Conservation (phyloP, 2,329 filamentous ascomycete genomes). For the Rhynchosporium agropyri region DNA sequence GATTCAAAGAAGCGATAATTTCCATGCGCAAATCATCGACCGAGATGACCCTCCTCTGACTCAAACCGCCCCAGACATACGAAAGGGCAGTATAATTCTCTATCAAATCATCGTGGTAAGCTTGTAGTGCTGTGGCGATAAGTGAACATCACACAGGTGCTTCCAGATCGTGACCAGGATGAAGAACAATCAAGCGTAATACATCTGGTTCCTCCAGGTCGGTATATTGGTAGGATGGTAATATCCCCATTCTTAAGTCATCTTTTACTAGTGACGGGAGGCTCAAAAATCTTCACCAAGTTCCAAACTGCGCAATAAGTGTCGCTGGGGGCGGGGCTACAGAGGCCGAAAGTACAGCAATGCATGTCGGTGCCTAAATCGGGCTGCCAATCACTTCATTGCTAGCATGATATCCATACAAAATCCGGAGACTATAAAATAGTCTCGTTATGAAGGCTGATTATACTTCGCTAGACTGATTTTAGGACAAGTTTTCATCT, state of each 20-base stretch:
- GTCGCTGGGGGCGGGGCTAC: no score
- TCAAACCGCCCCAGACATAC: constrained; percentile 21
- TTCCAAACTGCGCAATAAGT: no score
- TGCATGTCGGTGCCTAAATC: no score
- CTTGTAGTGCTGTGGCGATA: constrained; percentile 12
- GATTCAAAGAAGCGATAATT: constrained; percentile 15
- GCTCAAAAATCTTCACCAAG: background rate
- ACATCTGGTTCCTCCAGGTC: constrained; percentile 20
- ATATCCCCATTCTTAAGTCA: background rate
- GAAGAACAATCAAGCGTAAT: constrained; percentile 10
- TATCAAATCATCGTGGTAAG: constrained; percentile 12
- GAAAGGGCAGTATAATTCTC: constrained; percentile 27
- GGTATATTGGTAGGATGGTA: background rate
- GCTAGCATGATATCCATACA: no score
- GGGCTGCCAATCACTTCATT: no score
- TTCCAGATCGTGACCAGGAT: constrained; percentile 3
- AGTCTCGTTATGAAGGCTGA: no score
- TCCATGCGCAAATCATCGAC: background rate
- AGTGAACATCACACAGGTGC: constrained; percentile 15
- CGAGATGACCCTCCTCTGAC: background rate
- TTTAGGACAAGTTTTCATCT: no score
- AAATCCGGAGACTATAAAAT: no score
- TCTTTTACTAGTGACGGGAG: background rate
- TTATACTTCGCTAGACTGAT: no score
- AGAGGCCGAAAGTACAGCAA: no score